Evolutionary conservation across 352 stramenopile species (phyloP), one percentile per base, ranked within the genome.

Genomic region (Poterioochromonas sp.): DNA sequence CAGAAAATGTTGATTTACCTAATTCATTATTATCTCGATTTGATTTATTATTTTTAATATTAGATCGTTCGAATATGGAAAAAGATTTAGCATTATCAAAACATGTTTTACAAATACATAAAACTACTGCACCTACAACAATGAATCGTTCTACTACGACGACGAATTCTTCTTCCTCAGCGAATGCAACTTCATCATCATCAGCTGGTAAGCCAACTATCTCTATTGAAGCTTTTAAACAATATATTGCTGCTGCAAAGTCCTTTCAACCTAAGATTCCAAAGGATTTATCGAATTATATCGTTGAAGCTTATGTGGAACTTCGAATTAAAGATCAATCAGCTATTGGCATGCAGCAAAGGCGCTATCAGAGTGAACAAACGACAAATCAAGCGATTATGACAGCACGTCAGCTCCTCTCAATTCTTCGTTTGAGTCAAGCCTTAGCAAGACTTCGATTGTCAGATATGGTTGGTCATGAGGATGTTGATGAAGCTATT

Each of bases 1-100:
- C 78, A 35, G 88, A 99, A 84, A 99, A 99, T 86, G 97, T 99
- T 83, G 99, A 99, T 83, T 85, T 99, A 35, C 95, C 96, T 29
- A 98, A 98, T 78, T 97, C 95, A n/a, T 86, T 99, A 65, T 84
- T 99, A 5, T 98, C 93, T 83, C 93, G 96, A 80, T 99, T 99
- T 82, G 96, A 99, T 62, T 83, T 99, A 40, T 87, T 99, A 63
- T 99, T 99, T 82, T 83, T 99, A 53, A 90, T 99, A 77, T 84
- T 99, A 43, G 96, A 99, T 82, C 63, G 69, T 3, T 11, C 44
- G 11, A 53, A 82, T 79, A 89, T 91, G 76, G 87, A 94, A 60
- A 93, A 91, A 60, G 92, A 97, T 79, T 90, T 91, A 69, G 90
- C 90, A 15, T 86, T 97, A 22, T 90, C 92, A 8, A 84, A 89